phyloP scores from a whole-genome alignment of 805 yeast species.

The Pichia ethanolica region DNA sequence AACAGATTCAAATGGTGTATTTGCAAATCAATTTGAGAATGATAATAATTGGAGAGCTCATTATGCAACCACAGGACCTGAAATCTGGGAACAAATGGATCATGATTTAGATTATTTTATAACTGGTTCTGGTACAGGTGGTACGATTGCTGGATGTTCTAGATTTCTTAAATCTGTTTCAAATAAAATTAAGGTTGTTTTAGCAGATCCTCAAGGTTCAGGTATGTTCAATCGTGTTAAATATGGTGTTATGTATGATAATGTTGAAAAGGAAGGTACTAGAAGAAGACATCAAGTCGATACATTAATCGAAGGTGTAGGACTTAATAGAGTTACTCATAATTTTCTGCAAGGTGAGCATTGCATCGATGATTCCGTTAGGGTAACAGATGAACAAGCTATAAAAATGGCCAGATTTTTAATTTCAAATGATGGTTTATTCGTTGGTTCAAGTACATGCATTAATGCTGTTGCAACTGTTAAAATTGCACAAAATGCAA shows the following conservation, averaged over 20 bases:
- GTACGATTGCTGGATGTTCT: slow-evolving; percentile 92
- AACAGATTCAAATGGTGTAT: slow-evolving; percentile 51
- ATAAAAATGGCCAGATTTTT: slow-evolving; percentile 80
- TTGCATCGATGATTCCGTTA: slow-evolving; percentile 66
- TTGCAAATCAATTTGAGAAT: slow-evolving; percentile 95
- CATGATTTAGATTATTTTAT: slow-evolving; percentile 67
- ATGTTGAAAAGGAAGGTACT: slow-evolving; percentile 85
- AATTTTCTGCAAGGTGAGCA: slow-evolving; percentile 69
- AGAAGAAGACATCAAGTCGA: slow-evolving; percentile 95
- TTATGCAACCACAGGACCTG: slow-evolving; percentile 84
- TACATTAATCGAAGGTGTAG: slow-evolving; percentile 90
- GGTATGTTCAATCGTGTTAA: slow-evolving; percentile 83
- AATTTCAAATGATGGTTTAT: slow-evolving; percentile 78
- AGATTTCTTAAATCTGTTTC: slow-evolving; percentile 53
- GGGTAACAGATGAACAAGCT: slow-evolving; percentile 78
- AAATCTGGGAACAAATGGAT: slow-evolving; percentile 68
- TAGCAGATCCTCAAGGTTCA: slow-evolving; percentile 96
- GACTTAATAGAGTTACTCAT: slow-evolving; percentile 77
- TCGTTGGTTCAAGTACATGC: slow-evolving; percentile 91
- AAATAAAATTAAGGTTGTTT: slow-evolving; percentile 40
- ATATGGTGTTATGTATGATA: slow-evolving; percentile 89
- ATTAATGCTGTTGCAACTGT: slow-evolving; percentile 89
- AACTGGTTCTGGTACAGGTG: slow-evolving; percentile 95
- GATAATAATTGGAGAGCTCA: slow-evolving; percentile 86
- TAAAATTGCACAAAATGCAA: slow-evolving; percentile 39